Percentiles rank a stretch among this genome's conserved stretches.
phyloP scores from a whole-genome alignment of 257 asterid genomes.

The Thymus quinquecostatus region DNA sequence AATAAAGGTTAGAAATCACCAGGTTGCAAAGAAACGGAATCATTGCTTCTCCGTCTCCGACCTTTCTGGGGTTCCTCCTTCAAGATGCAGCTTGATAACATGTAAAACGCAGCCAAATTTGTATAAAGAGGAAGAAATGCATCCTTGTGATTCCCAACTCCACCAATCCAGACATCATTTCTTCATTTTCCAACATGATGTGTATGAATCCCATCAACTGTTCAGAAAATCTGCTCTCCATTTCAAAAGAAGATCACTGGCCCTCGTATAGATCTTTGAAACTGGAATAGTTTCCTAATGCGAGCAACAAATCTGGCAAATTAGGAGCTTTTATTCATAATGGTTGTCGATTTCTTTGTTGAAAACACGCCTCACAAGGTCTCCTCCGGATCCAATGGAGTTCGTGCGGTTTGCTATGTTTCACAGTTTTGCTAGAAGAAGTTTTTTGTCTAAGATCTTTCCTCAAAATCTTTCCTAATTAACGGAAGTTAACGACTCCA shows the following conservation, averaged over 20 bases:
- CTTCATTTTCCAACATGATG: slow-evolving; percentile 45
- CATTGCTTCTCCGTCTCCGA: slow-evolving; percentile 45
- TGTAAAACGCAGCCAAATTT: slow-evolving; percentile 66
- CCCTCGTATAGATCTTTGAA: slow-evolving; percentile 39
- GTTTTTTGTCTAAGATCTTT: too few species aligned
- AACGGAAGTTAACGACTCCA: too few species aligned
- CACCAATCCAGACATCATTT: slow-evolving; percentile 74
- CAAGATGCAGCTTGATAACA: slow-evolving; percentile 64
- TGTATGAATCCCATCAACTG: slow-evolving; percentile 52
- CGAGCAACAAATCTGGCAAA: slow-evolving; percentile 82
- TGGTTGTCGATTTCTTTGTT: slow-evolving; percentile 98
- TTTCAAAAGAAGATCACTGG: slow-evolving; percentile 43
- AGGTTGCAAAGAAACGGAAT: slow-evolving; percentile 63
- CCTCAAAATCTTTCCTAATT: too few species aligned
- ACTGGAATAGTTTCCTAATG: slow-evolving; percentile 62
- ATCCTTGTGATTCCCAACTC: slow-evolving; percentile 90
- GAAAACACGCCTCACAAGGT: slow-evolving; percentile 82
- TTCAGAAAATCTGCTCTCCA: slow-evolving; percentile 72
- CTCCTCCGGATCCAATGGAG: slow-evolving; percentile 51
- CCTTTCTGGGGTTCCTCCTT: slow-evolving; percentile 41
- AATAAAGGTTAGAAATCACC: too few species aligned
- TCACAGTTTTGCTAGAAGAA: too few species aligned
- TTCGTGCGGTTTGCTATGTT: slow-evolving; percentile 52
- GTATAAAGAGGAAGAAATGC: slow-evolving; percentile 77
- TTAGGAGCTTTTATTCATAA: slow-evolving; percentile 83